Evolutionary conservation across 108 stramenopile species (phyloP).

Genomic region (Cyclotella sp.): DNA sequence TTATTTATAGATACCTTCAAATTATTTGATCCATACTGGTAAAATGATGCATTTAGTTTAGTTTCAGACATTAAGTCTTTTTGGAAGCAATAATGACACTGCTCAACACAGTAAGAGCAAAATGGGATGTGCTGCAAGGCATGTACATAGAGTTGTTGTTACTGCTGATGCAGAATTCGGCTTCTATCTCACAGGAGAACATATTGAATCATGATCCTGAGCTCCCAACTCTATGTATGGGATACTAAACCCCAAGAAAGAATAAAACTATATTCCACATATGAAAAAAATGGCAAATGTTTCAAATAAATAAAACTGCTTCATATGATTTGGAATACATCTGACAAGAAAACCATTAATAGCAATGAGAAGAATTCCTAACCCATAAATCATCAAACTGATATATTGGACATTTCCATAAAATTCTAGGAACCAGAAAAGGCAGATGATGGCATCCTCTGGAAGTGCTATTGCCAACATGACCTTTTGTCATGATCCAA

Average conservation of each 20-base stretch:
- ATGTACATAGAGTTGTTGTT: constrained; percentile 4
- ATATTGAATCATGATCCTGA: constrained; percentile 54
- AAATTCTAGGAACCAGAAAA: constrained; percentile 14
- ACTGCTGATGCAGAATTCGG: constrained; percentile 17
- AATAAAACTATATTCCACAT: constrained; percentile 48
- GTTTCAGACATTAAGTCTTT: constrained; percentile 2
- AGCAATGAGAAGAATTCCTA: constrained; percentile 9
- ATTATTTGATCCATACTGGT: too few relatives aligned
- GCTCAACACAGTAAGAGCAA: constrained; percentile 34
- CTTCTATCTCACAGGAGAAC: constrained; percentile 44
- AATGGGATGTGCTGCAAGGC: constrained; percentile 41
- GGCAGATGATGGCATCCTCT: constrained; percentile 3
- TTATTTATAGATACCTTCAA: too few relatives aligned
- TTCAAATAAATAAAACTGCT: constrained; percentile 44
- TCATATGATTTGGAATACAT: constrained; percentile 40
- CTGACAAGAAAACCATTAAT: constrained; percentile 40
- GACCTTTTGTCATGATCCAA: not conserved
- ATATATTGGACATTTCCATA: not conserved
- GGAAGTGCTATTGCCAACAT: constrained; percentile 20
- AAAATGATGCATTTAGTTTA: too few relatives aligned
- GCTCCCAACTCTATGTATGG: constrained; percentile 35
- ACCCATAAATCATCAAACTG: constrained; percentile 17
- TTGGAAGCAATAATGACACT: constrained; percentile 37
- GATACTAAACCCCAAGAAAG: constrained; percentile 37
- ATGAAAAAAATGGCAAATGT: constrained; percentile 19